Base-by-base conservation (phyloP, 257 asterid species). In the Penstemon barbatus region DNA sequence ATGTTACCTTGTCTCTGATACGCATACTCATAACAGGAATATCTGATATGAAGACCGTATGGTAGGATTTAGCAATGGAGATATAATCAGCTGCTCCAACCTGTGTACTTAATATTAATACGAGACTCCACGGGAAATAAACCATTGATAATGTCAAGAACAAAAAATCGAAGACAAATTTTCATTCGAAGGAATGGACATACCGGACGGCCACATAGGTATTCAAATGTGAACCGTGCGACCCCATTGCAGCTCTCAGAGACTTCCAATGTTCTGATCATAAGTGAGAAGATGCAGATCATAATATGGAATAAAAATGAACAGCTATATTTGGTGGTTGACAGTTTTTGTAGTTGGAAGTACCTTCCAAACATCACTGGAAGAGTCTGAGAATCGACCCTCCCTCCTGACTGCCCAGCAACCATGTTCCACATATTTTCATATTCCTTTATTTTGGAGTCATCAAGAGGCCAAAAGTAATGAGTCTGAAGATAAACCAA, bases 291-390 rank as follows among this genome's bases (percentile, higher is more conserved):
- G 33, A 53, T 60, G 42, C 50, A 59, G 10, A 71, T 71, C 49
- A 70, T 51, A 42, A 66, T 52, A 41, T 25, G 33, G 33, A 25
- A 25, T 1, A 72, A 45, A 72, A 42, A 40, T 42, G 38, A 25
- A 25, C 46, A 68, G 69, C 51, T 51, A 18, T 63, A 60, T 60
- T 69, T 36, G 59, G 13, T 11, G 38, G 53, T 40, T 49, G 19
- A 56, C 56, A 48, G 25, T 19, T 57, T 48, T 25, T 58, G 42
- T 39, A 8, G 56, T 38, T 25, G 33, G 33, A 48, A 15, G 10
- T 77, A 90, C 99, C 99, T 87, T 71, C 99, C 97, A 75, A 93
- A 93, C 99, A 93, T 93, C 85, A 93, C 97, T 12, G 81, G 82
- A 79, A 93, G 84, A 75, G 87, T 78, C 74, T 73, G 85, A 70